Evolutionary conservation across 2,329 filamentous ascomycete species (phyloP), one percentile per base, ranked within the genome.

Genomic region (Sarocladium oryzae): DNA sequence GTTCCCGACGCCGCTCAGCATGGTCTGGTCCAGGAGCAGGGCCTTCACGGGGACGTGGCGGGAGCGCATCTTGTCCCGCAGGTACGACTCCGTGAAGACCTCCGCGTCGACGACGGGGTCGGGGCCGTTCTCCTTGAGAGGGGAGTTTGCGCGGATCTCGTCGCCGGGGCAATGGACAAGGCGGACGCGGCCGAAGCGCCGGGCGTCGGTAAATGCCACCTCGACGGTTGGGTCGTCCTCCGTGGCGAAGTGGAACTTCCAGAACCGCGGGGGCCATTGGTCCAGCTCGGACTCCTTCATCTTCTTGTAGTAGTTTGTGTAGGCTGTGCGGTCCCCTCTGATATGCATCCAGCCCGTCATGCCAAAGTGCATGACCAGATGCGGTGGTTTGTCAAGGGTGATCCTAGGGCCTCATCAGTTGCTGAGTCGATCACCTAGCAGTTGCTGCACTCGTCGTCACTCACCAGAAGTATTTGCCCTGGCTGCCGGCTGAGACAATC

Each of bases 381-480:
- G 93, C 1, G 92, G 91, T 10, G 89, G 79, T 9, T 79, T 87
- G 33, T 89, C 84, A 20, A 97, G 58, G 0, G 64, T 66, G 23
- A 72, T 68, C 70, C 69, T 72, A 21, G 9, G 13, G 5, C 23
- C n/a, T 18, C 21, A 26, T 48, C 4, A 45, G 10, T n/a, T 33
- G 40, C 45, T 38, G 20, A 4, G n/a, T 38, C 13, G 28, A 28
- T 41, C 51, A 45, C 40, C 30, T 37, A 16, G 23, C 28, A 2
- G 28, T 30, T 20, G 21, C 52, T 21, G 15, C 38, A 20, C 15
- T 26, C n/a, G n/a, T n/a, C n/a, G n/a, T n/a, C n/a, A 13, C 69
- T 54, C 59, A 80, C 83, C 93, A 99, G 66, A 99, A 97, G 64
- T 97, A 97, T 77, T 97, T 99, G 9, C 93, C 93, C 65, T 96